A percentile compares a stretch with the other conserved stretches of the same genome.
These are phyloP conservation scores for Suillus cothurnatus DNA, from an alignment of 768 basidiomycete genomes.

Conservation along the genomic window DNA sequence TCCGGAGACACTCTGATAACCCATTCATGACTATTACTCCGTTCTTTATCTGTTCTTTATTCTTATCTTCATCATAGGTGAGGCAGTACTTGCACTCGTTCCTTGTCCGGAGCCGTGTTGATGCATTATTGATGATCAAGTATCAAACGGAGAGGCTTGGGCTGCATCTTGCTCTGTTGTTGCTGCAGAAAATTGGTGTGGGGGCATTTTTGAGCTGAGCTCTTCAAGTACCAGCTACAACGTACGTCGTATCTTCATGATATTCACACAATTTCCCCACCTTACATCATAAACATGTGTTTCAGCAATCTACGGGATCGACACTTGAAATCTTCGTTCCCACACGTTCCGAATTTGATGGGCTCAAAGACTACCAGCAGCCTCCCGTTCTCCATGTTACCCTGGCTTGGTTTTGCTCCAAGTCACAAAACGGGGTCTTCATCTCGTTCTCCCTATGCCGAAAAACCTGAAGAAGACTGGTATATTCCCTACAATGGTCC, in stretches of 20 bases:
- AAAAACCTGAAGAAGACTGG: conserved; percentile 48
- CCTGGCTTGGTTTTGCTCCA: conserved; percentile 35
- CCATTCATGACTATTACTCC: conserved; percentile 14
- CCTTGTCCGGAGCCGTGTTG: conserved; percentile 5
- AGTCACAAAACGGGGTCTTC: conserved; percentile 21
- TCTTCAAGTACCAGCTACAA: neutral
- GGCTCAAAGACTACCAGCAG: conserved; percentile 35
- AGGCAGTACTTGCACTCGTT: conserved; percentile 7
- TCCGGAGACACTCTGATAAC: conserved; percentile 5
- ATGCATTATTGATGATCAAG: conserved; percentile 4
- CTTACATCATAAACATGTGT: neutral
- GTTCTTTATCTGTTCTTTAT: conserved; percentile 14
- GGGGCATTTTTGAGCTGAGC: conserved; percentile 5
- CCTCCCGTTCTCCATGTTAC: conserved; percentile 39
- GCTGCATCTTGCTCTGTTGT: conserved; percentile 3
- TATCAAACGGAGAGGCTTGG: neutral
- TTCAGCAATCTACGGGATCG: neutral
- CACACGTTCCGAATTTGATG: conserved; percentile 26
- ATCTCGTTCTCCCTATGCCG: conserved; percentile 15
- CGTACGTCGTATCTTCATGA: neutral
- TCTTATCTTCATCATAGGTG: conserved; percentile 6
- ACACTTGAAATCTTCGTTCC: neutral
- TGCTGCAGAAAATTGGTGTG: neutral
- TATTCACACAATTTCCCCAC: conserved; percentile 5
- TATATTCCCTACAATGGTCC: conserved; percentile 70